Evolutionary conservation across 805 yeast species (phyloP), one percentile per base, ranked within the genome.

Genomic region (Starmera pachycereana): DNA sequence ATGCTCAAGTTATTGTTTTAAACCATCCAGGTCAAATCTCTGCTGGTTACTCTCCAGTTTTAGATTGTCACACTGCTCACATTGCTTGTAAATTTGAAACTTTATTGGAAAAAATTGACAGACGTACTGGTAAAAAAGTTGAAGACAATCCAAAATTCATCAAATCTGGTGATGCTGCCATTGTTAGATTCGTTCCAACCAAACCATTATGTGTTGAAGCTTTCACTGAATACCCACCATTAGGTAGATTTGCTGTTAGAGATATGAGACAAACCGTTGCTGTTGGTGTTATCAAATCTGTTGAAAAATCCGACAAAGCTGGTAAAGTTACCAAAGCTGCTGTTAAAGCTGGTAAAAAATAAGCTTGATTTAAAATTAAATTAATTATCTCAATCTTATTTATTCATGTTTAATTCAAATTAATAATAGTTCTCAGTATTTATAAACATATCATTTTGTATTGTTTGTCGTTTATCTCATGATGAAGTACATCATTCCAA

Each of bases 211-310:
- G 12, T 35, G 16, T 35, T 27, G 31, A 18, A 10, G 30, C 25
- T n/a, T 22, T 4, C 22, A 18, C 37, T 37, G 38, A 16, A 42
- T 12, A 14, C 36, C 12, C 95, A 69, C 97, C 96, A 78, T 73
- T 90, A 71, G 92, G 95, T 78, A 87, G 97, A 83, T 81, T 89
- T 76, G 90, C 90, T 68, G 96, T 88, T 79, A 89, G 97, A 84
- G 97, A 88, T 76, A 88, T 88, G 97, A 85, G 97, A 84, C 96
- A 88, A 76, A 89, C 97, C 61, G 97, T 89, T 63, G 97, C 97
- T 68, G 97, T 89, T 69, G 96, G 96, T 89, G 97, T 89, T 68
- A 84, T 88, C 90, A 88, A 88, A 82, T 71, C 87, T 52, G 95
- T 87, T 60, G 94, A 76, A 63, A 87, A 87, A 83, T 64, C 84